phyloP scores from a whole-genome alignment of 2,329 filamentous ascomycete genomes.

The Apiospora arundinis region DNA sequence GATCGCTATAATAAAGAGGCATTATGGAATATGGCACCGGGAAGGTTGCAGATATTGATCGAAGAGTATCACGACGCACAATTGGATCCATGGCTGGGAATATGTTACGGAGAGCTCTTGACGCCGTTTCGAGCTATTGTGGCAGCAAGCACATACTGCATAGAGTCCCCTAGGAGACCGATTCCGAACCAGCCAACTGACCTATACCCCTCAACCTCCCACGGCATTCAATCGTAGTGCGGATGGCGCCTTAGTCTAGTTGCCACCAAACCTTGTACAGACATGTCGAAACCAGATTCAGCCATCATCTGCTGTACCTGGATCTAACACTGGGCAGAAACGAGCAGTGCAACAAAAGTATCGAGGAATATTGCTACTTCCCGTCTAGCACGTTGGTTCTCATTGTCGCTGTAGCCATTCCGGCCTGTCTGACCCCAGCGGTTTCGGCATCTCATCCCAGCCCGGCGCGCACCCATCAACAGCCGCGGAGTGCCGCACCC shows the following conservation, averaged over 20 bases:
- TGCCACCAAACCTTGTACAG: background rate
- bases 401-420: conserved; percentile 39
- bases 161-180: background rate
- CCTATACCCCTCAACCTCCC: background rate
- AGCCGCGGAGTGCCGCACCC: conserved; percentile 53
- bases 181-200: background rate
- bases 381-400: too few relatives aligned
- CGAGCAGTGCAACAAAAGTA: background rate
- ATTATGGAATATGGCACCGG: background rate
- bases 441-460: conserved; percentile 59
- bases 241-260: background rate
- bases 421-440: conserved; percentile 53
- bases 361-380: background rate
- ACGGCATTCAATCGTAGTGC: background rate
- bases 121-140: background rate
- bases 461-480: conserved; percentile 53
- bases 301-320: too few relatives aligned
- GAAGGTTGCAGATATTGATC: background rate
- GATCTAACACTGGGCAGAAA: background rate
- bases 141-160: background rate
- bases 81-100: background rate
- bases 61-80: background rate
- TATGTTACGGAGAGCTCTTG: background rate
- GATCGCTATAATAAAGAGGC: background rate
- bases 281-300: background rate